Conservation (phyloP, 768 basidiomycete genomes). For the Russula virescens region DNA sequence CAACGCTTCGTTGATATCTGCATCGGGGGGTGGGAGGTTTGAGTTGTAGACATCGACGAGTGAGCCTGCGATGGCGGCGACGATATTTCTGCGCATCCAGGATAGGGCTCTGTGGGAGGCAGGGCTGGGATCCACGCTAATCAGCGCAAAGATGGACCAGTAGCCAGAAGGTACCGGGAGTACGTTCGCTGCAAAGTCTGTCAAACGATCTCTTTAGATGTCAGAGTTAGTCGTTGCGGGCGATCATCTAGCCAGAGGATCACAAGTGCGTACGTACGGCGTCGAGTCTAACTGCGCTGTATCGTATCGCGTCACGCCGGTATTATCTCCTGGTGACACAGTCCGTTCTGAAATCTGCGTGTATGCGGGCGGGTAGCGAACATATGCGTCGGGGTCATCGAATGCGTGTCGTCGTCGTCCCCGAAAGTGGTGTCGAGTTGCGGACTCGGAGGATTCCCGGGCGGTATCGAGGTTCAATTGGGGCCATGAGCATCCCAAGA, state of each 20-base stretch:
- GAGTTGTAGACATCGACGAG: not conserved
- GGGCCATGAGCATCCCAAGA: constrained; percentile 6
- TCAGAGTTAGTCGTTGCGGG: not conserved
- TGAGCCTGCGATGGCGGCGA: constrained; percentile 1
- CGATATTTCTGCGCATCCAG: constrained; percentile 4
- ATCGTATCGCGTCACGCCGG: constrained; percentile 8
- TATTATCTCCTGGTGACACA: constrained; percentile 8
- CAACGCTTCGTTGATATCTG: constrained; percentile 6
- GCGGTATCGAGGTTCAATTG: constrained; percentile 6
- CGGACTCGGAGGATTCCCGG: not conserved
- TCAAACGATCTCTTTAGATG: not conserved
- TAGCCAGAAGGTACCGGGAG: constrained; percentile 15
- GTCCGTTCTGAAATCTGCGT: not conserved
- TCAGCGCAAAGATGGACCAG: constrained; percentile 13
- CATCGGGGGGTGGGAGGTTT: not conserved
- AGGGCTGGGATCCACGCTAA: not conserved
- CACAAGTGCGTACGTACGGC: not conserved
- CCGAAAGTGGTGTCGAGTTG: not conserved
- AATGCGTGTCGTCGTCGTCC: not conserved
- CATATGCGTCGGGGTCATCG: not conserved
- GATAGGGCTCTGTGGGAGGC: not conserved
- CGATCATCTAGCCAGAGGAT: not conserved
- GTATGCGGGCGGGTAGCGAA: not conserved
- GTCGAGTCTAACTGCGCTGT: not conserved
- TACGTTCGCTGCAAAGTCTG: constrained; percentile 3